phyloP scores from a whole-genome alignment of 176 grass and related monocot species.

The Musa schizocarpa region DNA sequence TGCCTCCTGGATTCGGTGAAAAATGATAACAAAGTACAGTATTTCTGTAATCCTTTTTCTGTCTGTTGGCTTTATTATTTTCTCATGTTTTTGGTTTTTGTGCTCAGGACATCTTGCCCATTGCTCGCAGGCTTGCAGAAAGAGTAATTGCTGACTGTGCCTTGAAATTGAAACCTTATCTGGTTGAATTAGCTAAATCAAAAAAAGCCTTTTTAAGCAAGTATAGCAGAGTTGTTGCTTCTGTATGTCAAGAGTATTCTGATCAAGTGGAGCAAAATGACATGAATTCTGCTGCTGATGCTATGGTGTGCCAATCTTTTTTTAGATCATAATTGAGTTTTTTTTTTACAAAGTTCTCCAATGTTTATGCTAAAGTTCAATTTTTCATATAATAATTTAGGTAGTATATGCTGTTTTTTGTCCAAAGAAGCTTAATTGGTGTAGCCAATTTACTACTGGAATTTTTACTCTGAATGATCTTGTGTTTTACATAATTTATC shows the following conservation, averaged over 20 bases:
- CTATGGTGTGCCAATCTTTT: slow-evolving; percentile 42
- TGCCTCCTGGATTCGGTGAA: slow-evolving; percentile 51
- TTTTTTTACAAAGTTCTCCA: background rate
- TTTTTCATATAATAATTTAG: too few relatives aligned
- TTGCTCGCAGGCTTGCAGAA: slow-evolving; percentile 56
- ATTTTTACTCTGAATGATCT: too few relatives aligned
- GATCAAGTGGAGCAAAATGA: slow-evolving; percentile 29
- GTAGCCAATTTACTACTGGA: too few relatives aligned
- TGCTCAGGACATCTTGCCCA: slow-evolving; percentile 38
- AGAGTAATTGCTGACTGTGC: slow-evolving; percentile 43
- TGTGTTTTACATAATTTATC: too few relatives aligned
- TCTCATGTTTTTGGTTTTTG: background rate
- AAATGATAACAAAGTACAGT: slow-evolving; percentile 48
- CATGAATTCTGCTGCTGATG: slow-evolving; percentile 34
- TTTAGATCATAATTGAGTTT: background rate
- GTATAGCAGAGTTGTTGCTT: slow-evolving; percentile 44
- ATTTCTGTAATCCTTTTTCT: background rate
- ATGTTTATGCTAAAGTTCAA: background rate
- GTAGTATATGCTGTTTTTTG: background rate
- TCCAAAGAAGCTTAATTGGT: too few relatives aligned
- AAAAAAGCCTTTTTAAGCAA: slow-evolving; percentile 27
- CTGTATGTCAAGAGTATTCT: slow-evolving; percentile 40
- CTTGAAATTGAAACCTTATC: slow-evolving; percentile 42
- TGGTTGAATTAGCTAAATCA: slow-evolving; percentile 34
- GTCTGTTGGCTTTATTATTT: background rate